These are phyloP conservation scores for Sporothrix brasiliensis DNA, from an alignment of 2,329 filamentous ascomycete genomes.

Conservation along the genomic window DNA sequence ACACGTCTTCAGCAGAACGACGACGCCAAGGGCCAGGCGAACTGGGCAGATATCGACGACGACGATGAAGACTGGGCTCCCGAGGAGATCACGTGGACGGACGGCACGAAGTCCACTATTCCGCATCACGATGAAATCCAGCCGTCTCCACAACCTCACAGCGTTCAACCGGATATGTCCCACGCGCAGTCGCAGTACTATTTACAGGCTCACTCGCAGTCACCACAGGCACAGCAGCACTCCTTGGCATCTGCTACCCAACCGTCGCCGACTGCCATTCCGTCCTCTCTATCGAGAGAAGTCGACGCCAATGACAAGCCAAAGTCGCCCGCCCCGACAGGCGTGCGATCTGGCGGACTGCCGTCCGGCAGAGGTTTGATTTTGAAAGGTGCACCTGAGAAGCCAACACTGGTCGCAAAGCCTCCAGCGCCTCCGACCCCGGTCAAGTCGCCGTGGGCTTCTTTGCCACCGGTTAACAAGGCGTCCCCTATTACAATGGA, in stretches of 20 bases:
- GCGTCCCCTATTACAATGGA: conserved; percentile 70
- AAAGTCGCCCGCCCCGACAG: conserved; percentile 47
- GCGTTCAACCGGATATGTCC: neutral
- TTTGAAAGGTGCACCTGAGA: conserved; percentile 68
- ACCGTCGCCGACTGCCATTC: conserved; percentile 8
- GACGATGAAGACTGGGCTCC: conserved; percentile 87
- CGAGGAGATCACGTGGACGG: conserved; percentile 83
- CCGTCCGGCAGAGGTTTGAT: conserved; percentile 64
- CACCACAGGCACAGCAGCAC: conserved; percentile 32
- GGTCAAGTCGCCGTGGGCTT: conserved; percentile 88
- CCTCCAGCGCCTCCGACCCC: conserved; percentile 68
- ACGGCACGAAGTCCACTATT: conserved; percentile 80
- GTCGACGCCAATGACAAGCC: conserved; percentile 48
- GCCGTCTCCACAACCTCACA: conserved; percentile 37
- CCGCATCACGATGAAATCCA: conserved; percentile 60
- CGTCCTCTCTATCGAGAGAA: conserved; percentile 37
- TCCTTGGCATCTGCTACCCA: conserved; percentile 20
- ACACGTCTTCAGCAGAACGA: conserved; percentile 75
- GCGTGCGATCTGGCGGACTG: conserved; percentile 51
- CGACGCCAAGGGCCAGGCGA: conserved; percentile 64
- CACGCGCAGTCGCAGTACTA: conserved; percentile 28
- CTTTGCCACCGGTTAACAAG: conserved; percentile 82
- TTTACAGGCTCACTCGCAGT: neutral
- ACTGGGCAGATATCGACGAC: conserved; percentile 89
- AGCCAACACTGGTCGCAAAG: conserved; percentile 73